phyloP scores from a whole-genome alignment of 2,329 filamentous ascomycete species.

The Leptographium radiaticola region DNA sequence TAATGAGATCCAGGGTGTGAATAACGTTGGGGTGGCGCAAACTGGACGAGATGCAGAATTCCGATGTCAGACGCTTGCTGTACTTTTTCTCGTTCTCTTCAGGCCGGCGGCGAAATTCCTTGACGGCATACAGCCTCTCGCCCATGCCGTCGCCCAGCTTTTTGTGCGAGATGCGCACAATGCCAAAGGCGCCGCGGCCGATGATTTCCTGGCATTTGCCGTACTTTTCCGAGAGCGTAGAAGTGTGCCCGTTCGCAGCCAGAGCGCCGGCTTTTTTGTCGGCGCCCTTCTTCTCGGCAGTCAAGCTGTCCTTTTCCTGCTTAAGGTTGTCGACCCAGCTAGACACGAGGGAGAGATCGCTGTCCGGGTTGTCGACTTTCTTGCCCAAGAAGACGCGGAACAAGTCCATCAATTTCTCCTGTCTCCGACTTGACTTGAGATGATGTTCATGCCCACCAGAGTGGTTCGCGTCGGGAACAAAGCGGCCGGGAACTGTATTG shows the following conservation, averaged over 20 bases:
- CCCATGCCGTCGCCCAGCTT: slow-evolving; percentile 65
- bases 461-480: slow-evolving; percentile 32
- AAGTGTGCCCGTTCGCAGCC: slow-evolving; percentile 19
- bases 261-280: slow-evolving; percentile 6
- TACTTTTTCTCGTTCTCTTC: slow-evolving; percentile 96
- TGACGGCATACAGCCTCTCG: slow-evolving; percentile 92
- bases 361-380: slow-evolving; percentile 63
- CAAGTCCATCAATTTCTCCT: slow-evolving; percentile 91
- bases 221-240: slow-evolving; percentile 84
- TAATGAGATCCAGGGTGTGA: slow-evolving; percentile 86
- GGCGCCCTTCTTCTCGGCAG: slow-evolving; percentile 45
- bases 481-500: slow-evolving; percentile 29
- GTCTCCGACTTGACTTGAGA: slow-evolving; percentile 76
- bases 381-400: slow-evolving; percentile 77
- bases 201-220: slow-evolving; percentile 97
- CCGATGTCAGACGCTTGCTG: slow-evolving; percentile 89
- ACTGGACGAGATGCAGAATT: slow-evolving; percentile 97
- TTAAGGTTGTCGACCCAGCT: slow-evolving; percentile 92
- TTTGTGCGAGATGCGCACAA: slow-evolving; percentile 96
- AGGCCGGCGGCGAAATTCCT: slow-evolving; percentile 89
- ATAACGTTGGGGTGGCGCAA: slow-evolving; percentile 96
- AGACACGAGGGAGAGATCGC: slow-evolving; percentile 84
- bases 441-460: slow-evolving; percentile 74
- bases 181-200: slow-evolving; percentile 89
- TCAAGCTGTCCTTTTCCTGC: slow-evolving; percentile 67